phyloP scores from a whole-genome alignment of 768 basidiomycete genomes.

The Hericium coralloides region DNA sequence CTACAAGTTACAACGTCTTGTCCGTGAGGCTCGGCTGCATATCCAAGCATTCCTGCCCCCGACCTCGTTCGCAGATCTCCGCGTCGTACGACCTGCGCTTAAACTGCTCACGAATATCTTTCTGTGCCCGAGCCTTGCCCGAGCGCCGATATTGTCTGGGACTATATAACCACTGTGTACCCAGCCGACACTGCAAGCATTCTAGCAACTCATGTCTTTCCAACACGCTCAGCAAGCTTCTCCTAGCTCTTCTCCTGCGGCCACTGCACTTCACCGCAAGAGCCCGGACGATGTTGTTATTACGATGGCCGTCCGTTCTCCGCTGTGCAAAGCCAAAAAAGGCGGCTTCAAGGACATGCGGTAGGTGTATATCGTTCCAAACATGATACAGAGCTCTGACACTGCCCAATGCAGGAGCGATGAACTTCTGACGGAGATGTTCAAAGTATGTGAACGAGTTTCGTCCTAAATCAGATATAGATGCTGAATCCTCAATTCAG shows the following conservation, averaged over 20 bases:
- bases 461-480: slow-evolving; percentile 10
- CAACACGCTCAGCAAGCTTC: slow-evolving; percentile 60
- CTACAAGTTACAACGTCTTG: too few relatives aligned
- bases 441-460: slow-evolving; percentile 39
- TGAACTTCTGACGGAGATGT: slow-evolving; percentile 75
- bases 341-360: slow-evolving; percentile 67
- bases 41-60: too few relatives aligned
- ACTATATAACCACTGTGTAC: background rate
- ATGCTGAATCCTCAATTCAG: slow-evolving; percentile 23
- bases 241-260: slow-evolving; percentile 35
- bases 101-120: too few relatives aligned
- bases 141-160: background rate
- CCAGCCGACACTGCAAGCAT: background rate
- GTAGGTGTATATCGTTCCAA: slow-evolving; percentile 25
- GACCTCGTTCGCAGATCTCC: too few relatives aligned
- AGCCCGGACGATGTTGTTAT: slow-evolving; percentile 73
- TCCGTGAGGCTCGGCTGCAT: too few relatives aligned
- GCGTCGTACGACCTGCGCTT: too few relatives aligned
- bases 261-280: slow-evolving; percentile 46
- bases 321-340: slow-evolving; percentile 68
- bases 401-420: slow-evolving; percentile 42
- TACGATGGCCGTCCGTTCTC: slow-evolving; percentile 71
- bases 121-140: background rate
- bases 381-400: background rate
- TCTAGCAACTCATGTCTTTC: background rate